Base-by-base conservation (phyloP, 106 monocot genomes). In the Dioscorea zingiberensis region DNA sequence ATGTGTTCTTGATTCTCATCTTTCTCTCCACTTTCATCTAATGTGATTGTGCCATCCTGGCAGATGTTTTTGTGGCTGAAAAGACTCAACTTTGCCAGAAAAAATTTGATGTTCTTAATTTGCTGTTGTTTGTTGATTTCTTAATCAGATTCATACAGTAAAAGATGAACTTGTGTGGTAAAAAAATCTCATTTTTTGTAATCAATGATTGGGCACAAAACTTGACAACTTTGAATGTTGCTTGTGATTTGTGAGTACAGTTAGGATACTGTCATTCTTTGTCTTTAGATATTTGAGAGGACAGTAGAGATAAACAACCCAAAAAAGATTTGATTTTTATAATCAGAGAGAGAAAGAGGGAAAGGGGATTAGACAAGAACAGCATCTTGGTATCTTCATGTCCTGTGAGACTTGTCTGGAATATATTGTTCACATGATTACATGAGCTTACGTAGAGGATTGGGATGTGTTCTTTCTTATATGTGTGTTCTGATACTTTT, bases 351-450 rank as follows among this genome's bases (percentile, higher is more conserved):
- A 44, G 49, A 55, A 53, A 63, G 59, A 73, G 47, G 29, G 68
- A 38, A 21, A 62, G 54, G 47, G 27, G 60, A 68, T 30, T 44
- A 76, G 62, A 59, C 69, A 44, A 75, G 44, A 24, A 70, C 58
- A 38, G 77, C 71, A 78, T 67, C 64, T 77, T 69, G 48, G 63
- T 76, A 76, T 76, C 69, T 63, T 57, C 65, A 49, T 76, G 63
- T 38, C 48, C 64, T 70, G 14, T 17, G 57, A 67, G 60, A 71
- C 62, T 76, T 84, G 73, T 84, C 76, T 74, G 79, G 76, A 80
- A 76, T 84, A 77, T 80, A 72, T 73, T 75, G 76, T 67, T 70
- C 69, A 66, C 65, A 71, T 69, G 69, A 80, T 69, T 72, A 63
- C 73, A 69, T 61, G 47, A 21, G 74, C 67, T 74, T 78, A 68